A percentile compares a stretch with the other conserved stretches of the same genome.
Conservation (phyloP, 2,329 filamentous ascomycete genomes). For the Talaromyces sp. region DNA sequence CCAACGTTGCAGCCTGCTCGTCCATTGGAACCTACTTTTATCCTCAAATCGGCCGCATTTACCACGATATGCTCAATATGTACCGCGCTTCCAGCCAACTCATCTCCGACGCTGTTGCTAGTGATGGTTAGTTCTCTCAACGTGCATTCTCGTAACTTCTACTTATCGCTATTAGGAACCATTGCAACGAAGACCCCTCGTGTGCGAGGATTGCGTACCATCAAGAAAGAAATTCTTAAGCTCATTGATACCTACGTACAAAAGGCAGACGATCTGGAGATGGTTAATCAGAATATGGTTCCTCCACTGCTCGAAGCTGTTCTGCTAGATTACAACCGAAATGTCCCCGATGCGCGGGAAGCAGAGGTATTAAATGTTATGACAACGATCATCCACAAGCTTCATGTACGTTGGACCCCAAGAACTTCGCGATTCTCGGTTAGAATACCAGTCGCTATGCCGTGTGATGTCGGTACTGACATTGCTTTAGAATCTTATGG, state of each 20-base stretch:
- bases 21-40: conserved; percentile 98
- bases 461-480: conserved; percentile 30
- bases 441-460: conserved; percentile 28
- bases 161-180: conserved; percentile 55
- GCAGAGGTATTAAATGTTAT: conserved; percentile 96
- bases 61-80: conserved; percentile 98
- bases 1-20: conserved; percentile 95
- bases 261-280: conserved; percentile 92
- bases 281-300: conserved; percentile 90
- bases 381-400: conserved; percentile 93
- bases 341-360: conserved; percentile 91
- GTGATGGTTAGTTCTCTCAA: conserved; percentile 63
- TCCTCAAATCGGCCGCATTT: conserved; percentile 94
- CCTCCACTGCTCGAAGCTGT: conserved; percentile 94
- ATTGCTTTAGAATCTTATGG: conserved; percentile 73
- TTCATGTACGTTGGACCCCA: conserved; percentile 73
- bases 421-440: conserved; percentile 51
- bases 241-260: conserved; percentile 97
- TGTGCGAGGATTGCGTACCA: conserved; percentile 88
- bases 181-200: conserved; percentile 97
- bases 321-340: conserved; percentile 92
- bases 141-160: not conserved
- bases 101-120: conserved; percentile 86
- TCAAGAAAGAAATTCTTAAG: conserved; percentile 99
- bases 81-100: conserved; percentile 94